Evolutionary conservation across 768 basidiomycete genomes (phyloP).

Genomic region (Panellus pusillus): DNA sequence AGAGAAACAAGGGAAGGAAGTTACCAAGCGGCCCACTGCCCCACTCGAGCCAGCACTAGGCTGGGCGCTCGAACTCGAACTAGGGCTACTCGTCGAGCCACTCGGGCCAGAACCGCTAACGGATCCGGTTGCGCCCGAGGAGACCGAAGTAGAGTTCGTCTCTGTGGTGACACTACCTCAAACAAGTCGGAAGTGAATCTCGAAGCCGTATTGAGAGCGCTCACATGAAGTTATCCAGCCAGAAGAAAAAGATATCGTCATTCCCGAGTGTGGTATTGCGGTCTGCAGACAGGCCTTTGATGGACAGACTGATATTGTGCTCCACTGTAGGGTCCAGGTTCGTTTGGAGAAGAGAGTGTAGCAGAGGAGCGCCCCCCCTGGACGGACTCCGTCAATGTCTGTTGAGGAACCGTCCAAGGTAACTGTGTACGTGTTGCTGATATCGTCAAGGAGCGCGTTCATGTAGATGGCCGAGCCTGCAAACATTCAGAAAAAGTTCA

Average conservation of each 20-base stretch:
- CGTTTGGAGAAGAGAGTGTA: slow-evolving; percentile 26
- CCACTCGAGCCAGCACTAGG: too few relatives aligned
- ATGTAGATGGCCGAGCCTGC: slow-evolving; percentile 29
- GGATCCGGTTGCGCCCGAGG: neutral
- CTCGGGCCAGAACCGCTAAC: neutral
- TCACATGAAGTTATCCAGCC: slow-evolving; percentile 26
- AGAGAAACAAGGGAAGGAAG: too few relatives aligned
- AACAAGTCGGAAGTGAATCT: neutral
- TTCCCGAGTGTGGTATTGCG: slow-evolving; percentile 13
- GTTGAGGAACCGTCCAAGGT: slow-evolving; percentile 26
- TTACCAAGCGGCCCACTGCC: too few relatives aligned
- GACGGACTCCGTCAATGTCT: slow-evolving; percentile 26
- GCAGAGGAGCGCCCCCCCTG: slow-evolving; percentile 21
- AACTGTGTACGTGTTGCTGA: slow-evolving; percentile 26
- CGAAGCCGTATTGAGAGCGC: neutral
- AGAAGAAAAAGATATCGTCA: slow-evolving; percentile 21
- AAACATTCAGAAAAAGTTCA: neutral
- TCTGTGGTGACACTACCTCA: neutral
- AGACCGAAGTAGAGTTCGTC: neutral
- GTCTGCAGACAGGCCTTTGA: slow-evolving; percentile 25
- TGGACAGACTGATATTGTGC: slow-evolving; percentile 26
- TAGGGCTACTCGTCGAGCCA: too few relatives aligned
- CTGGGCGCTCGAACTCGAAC: too few relatives aligned
- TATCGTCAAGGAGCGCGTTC: slow-evolving; percentile 22
- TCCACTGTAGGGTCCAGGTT: slow-evolving; percentile 25